Evolutionary conservation across 1,139 yeast genomes (phyloP), one percentile per base, ranked within the genome.

Genomic region (Lodderomyces elongisporus): DNA sequence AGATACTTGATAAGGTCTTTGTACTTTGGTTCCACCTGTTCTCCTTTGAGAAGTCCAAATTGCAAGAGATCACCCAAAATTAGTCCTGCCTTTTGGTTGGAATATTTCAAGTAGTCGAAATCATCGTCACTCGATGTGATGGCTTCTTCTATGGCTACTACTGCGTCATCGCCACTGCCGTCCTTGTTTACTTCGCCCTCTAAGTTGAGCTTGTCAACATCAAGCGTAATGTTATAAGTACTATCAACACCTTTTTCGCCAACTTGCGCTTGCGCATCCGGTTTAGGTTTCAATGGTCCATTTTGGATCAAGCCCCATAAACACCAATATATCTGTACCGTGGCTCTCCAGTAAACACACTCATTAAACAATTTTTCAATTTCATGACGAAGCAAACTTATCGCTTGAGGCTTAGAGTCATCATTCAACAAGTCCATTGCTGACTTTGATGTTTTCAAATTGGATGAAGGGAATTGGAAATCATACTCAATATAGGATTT

Each of bases 281-380:
- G 22, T 18, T 46, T 41, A 1, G 47, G 43, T 30, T 48, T 51
- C 5, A 57, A 35, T 2, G 70, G 66, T 3, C 84, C 84, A 50
- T 75, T 72, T 57, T 85, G 95, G 28, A 91, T 75, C 35, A 91
- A 69, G 0, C 95, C 97, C 98, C 98, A 91, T 17, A 88, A 54
- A 17, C 83, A 72, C 98, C 98, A 91, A 51, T 73, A 77, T 4
- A 85, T 66, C 35, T 82, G 83, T 13, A 78, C 93, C 0, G 87
- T 66, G 1, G 93, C 77, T 48, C 96, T 73, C 96, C 97, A 91
- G 36, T 69, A 67, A 6, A 77, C 61, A 27, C 80, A 72, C 43
- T 85, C 85, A 45, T 80, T 77, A 50, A 74, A 75, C 28, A 87
- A 54, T 30, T 65, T 57, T 34, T 68, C 72, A 22, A 81, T 79